Evolutionary conservation across 1,284 basidiomycete species (phyloP).

Genomic region (Irpex lacteus): DNA sequence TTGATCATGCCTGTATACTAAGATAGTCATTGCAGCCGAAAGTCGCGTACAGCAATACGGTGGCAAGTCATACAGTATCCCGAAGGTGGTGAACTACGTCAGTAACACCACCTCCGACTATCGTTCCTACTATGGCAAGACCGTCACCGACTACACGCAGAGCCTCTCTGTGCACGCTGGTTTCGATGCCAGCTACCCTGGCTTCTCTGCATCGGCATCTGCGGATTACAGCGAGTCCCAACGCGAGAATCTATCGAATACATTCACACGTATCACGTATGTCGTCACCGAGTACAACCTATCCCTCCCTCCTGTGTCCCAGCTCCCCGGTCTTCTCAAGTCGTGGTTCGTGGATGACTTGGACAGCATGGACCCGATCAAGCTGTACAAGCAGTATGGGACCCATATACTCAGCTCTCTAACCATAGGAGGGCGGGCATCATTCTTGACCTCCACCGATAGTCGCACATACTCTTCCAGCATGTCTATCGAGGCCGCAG

Average conservation of each 20-base stretch:
- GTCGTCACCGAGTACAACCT: not conserved
- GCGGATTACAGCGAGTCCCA: not conserved
- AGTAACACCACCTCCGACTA: conserved; percentile 1
- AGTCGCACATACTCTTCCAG: not conserved
- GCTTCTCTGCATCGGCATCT: not conserved
- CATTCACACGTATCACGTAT: not conserved
- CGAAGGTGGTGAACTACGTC: conserved; percentile 2
- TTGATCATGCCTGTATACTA: not conserved
- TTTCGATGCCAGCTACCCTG: not conserved
- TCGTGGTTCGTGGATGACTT: not conserved
- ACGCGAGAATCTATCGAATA: conserved; percentile 1
- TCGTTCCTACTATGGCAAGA: conserved; percentile 5
- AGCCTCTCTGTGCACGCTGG: conserved; percentile 4
- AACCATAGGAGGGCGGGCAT: conserved; percentile 1
- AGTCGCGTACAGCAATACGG: conserved; percentile 1
- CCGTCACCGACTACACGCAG: not conserved
- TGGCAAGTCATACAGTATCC: not conserved
- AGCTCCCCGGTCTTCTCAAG: not conserved
- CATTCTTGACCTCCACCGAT: conserved; percentile 1
- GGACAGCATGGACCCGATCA: conserved; percentile 1
- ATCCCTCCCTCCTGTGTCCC: not conserved
- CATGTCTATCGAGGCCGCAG: conserved; percentile 2
- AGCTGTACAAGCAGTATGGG: conserved; percentile 1
- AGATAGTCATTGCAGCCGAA: not conserved
- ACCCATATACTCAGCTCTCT: conserved; percentile 2